Evolutionary conservation across 148 eudicot genomes (phyloP), one percentile per base, ranked within the genome.

Genomic region (Gaultheria prostrata): DNA sequence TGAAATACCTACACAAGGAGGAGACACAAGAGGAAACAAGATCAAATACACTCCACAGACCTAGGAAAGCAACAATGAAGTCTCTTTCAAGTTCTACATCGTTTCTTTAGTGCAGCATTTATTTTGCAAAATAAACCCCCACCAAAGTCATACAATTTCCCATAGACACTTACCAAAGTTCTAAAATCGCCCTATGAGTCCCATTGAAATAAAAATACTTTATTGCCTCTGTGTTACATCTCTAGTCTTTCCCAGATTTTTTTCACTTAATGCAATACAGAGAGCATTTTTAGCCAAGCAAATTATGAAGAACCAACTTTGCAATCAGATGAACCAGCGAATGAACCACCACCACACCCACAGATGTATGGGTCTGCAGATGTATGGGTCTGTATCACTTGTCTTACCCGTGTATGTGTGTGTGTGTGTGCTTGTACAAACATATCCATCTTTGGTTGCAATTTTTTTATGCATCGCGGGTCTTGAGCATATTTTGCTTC

Each of bases 1-100:
- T 26, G 28, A 43, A 82, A 49, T 20, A n/a, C 76, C 46, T 67
- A 45, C 18, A 71, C 10, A 46, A 59, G 2, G 8, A 71, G 48
- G 49, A 71, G 77, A 82, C 71, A 24, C 59, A 49, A 50, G 77
- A 82, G 49, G 49, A 17, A 70, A 50, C 26, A 8, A 82, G 10
- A n/a, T 51, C 59, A 20, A 82, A 82, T 43, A 24, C 33, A 21
- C 48, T 24, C 28, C 12, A 24, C 1, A 45, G 74, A 80, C 30
- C 70, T 9, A 24, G 30, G 3, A 63, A 56, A 56, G 18, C 61
- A 18, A 63, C 70, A 24, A 63, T 8, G 67, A 61, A 54, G 12
- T 61, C 12, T 61, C 28, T 61, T 61, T 61, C 67, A 61, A 9
- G n/a, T 61, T 61, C 67, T 21, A 8, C 13, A 9, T n/a, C 7